Evolutionary conservation across 2,329 filamentous ascomycete species (phyloP), one percentile per base, ranked within the genome.

Genomic region (Pleomassaria siparia): DNA sequence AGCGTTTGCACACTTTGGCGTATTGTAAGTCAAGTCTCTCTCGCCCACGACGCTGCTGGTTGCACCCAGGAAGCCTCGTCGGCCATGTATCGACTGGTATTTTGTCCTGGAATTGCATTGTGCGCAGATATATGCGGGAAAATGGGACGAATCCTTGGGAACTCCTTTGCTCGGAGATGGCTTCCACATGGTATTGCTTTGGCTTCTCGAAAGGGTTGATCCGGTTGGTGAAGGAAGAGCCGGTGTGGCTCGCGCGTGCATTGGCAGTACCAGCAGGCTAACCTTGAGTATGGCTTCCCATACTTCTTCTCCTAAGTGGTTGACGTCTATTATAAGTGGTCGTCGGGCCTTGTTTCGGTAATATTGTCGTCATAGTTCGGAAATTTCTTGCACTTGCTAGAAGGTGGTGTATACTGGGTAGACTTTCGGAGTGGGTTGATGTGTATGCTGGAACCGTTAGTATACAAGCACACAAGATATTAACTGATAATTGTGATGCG

Each of bases 301-400:
- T 81, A 91, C 12, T 73, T 68, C 22, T 82, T 80, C 56, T 88
- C 81, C 64, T 92, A 95, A 1, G 69, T 72, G 56, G 84, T 85
- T 60, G 79, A 82, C 0, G 89, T 95, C 80, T 82, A 88, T 62
- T 85, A 82, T 60, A 94, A 94, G 4, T 78, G 76, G 1, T 76
- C 74, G 36, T 81, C 81, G 6, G 95, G 78, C 40, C 76, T 78
- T 12, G 73, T 74, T 59, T 91, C 86, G 40, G 85, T 83, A 18
- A 95, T 83, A 70, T 92, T 92, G 74, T 95, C 90, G 66, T 94
- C 86, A 62, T 95, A 89, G 62, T 91, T 84, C 56, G 92, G 80
- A 61, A 90, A 89, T 40, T 78, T 81, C 1, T 60, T 62, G 5
- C 77, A 78, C 18, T 67, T 65, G 0, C 42, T 45, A 1, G n/a